phyloP scores from a whole-genome alignment of 805 yeast genomes.

The Brettanomyces anomalus region DNA sequence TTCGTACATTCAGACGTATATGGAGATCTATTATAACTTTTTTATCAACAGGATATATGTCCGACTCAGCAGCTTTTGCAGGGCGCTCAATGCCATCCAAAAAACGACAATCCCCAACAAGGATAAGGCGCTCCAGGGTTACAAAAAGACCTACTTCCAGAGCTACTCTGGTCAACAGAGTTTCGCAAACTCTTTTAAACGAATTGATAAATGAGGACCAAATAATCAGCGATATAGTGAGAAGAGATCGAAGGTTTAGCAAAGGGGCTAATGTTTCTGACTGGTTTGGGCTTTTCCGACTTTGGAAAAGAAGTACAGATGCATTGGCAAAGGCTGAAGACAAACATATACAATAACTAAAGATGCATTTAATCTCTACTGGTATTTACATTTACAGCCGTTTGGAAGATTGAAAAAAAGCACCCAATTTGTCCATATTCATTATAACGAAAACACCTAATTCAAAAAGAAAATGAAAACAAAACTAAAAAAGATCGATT shows the following conservation, averaged over 20 bases:
- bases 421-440: background rate
- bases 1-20: slow-evolving; percentile 23
- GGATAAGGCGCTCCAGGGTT: slow-evolving; percentile 23
- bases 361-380: background rate
- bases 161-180: slow-evolving; percentile 13
- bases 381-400: background rate
- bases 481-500: slow-evolving; percentile 8
- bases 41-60: slow-evolving; percentile 26
- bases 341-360: background rate
- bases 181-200: slow-evolving; percentile 15
- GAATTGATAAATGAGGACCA: slow-evolving; percentile 16
- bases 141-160: slow-evolving; percentile 24
- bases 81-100: slow-evolving; percentile 10
- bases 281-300: slow-evolving; percentile 1
- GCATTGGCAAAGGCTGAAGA: background rate
- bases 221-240: slow-evolving; percentile 1
- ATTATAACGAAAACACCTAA: background rate
- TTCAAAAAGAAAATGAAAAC: background rate
- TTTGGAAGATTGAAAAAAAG: background rate
- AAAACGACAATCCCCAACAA: slow-evolving; percentile 19
- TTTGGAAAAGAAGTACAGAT: slow-evolving; percentile 1
- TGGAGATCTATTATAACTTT: slow-evolving; percentile 23
- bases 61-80: slow-evolving; percentile 25
- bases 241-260: background rate
- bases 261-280: background rate